Percentiles rank a stretch among this genome's conserved stretches.
Evolutionary conservation across 352 stramenopile genomes (phyloP).

Genomic region (Pythium monospermum): DNA sequence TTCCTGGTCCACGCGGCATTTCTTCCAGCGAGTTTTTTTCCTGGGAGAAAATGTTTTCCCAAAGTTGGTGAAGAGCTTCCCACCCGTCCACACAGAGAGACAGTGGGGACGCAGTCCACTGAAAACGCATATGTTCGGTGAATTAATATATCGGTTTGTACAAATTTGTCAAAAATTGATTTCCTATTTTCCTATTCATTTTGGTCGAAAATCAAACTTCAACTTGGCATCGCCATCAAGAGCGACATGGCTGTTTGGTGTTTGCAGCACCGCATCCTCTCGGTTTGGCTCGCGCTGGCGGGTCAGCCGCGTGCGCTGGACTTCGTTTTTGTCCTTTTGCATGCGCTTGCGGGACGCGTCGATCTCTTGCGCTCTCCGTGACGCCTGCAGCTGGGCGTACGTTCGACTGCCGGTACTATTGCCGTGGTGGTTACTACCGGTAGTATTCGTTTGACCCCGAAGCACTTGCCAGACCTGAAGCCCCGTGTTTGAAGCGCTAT

Average conservation of each 20-base stretch:
- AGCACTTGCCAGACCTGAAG: constrained; percentile 34
- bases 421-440: neutral
- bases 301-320: constrained; percentile 28
- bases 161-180: constrained; percentile 10
- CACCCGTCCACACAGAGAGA: neutral
- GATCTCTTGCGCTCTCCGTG: constrained; percentile 1
- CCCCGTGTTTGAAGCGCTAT: neutral
- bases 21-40: constrained; percentile 4
- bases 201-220: constrained; percentile 22
- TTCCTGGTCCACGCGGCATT: constrained; percentile 6
- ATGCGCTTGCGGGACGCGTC: constrained; percentile 20
- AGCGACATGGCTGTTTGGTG: constrained; percentile 13
- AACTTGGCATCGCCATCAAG: constrained; percentile 20
- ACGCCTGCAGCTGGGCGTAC: constrained; percentile 13
- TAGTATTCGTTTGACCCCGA: constrained; percentile 23
- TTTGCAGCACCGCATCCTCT: constrained; percentile 22
- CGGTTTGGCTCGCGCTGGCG: constrained; percentile 25
- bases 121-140: constrained; percentile 8
- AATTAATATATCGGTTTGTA: constrained; percentile 15
- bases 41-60: neutral
- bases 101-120: neutral
- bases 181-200: neutral
- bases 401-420: too few relatives aligned
- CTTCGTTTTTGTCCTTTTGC: constrained; percentile 31
- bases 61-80: constrained; percentile 2